A percentile compares a stretch with the other conserved stretches of the same genome.
Evolutionary conservation across 139 green algal species (phyloP).

Genomic region (Ostreobium quekettii): DNA sequence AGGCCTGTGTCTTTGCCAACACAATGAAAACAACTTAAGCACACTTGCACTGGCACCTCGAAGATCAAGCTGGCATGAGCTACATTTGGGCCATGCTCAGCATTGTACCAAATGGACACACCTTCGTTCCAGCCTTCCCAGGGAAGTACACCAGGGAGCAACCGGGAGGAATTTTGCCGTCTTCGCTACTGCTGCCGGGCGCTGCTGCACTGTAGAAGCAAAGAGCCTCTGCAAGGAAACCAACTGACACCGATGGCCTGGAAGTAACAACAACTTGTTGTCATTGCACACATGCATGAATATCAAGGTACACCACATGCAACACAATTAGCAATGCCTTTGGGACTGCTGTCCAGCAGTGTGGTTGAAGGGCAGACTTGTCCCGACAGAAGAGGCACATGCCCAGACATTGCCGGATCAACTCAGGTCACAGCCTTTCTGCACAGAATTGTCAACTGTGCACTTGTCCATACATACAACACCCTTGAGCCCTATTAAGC

Average conservation of each 20-base stretch:
- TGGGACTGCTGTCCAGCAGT: too few species aligned
- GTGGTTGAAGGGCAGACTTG: too few species aligned
- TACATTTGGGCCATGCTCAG: constrained; percentile 6
- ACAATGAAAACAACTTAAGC: neutral
- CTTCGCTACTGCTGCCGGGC: neutral
- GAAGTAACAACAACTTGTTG: neutral
- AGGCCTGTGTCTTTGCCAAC: neutral
- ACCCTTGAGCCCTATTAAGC: constrained; percentile 7
- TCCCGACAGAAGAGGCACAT: too few species aligned
- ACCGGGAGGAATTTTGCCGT: constrained; percentile 5
- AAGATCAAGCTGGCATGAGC: constrained; percentile 2
- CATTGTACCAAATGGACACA: constrained; percentile 1
- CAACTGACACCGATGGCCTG: neutral
- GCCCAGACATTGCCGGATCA: too few species aligned
- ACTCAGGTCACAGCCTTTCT: too few species aligned
- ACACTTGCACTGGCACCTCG: neutral
- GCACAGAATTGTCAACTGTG: neutral
- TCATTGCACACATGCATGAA: neutral
- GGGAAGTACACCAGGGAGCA: neutral
- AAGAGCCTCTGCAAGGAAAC: neutral
- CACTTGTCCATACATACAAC: neutral
- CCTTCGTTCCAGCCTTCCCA: constrained; percentile 3
- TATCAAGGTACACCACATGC: too few species aligned
- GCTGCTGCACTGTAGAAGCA: neutral
- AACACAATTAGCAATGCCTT: too few species aligned